phyloP scores from a whole-genome alignment of 73 alveolate genomes.

The Urostyla sp. region DNA sequence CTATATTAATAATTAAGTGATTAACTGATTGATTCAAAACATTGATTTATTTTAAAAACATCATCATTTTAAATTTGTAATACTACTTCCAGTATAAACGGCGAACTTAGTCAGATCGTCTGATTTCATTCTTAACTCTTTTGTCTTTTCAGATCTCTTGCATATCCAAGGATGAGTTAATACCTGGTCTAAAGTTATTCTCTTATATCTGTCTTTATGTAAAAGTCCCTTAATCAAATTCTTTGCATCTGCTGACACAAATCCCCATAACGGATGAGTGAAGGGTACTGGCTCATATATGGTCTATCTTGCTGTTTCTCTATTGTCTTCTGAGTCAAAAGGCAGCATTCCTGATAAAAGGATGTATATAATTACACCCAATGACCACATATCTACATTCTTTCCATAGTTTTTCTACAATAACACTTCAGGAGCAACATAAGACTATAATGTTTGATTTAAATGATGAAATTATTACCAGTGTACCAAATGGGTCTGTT shows the following conservation, averaged over 20 bases:
- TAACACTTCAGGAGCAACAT: slow-evolving; percentile 90
- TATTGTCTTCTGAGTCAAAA: slow-evolving; percentile 51
- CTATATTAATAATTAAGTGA: no score
- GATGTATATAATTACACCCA: slow-evolving; percentile 58
- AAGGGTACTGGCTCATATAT: slow-evolving; percentile 34
- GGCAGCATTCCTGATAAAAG: slow-evolving; percentile 57
- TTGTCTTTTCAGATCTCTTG: slow-evolving; percentile 18
- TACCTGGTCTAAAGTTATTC: slow-evolving; percentile 28
- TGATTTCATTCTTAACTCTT: slow-evolving; percentile 1
- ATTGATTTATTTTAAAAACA: no score
- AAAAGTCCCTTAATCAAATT: slow-evolving; percentile 13
- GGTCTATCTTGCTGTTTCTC: slow-evolving; percentile 32
- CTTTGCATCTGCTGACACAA: slow-evolving; percentile 32
- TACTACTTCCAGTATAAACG: slow-evolving; percentile 18
- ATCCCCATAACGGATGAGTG: slow-evolving; percentile 16
- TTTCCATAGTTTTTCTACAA: slow-evolving; percentile 41
- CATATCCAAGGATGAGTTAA: slow-evolving; percentile 42
- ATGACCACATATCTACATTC: slow-evolving; percentile 61
- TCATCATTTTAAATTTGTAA: no score
- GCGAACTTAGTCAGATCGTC: slow-evolving; percentile 21
- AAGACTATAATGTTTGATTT: slow-evolving; percentile 36
- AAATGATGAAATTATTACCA: slow-evolving; percentile 13
- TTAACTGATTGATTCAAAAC: no score
- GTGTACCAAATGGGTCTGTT: slow-evolving; percentile 85
- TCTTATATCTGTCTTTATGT: not conserved